Evolutionary conservation across 345 rosid genomes (phyloP).

Genomic region (Salix suchowensis): DNA sequence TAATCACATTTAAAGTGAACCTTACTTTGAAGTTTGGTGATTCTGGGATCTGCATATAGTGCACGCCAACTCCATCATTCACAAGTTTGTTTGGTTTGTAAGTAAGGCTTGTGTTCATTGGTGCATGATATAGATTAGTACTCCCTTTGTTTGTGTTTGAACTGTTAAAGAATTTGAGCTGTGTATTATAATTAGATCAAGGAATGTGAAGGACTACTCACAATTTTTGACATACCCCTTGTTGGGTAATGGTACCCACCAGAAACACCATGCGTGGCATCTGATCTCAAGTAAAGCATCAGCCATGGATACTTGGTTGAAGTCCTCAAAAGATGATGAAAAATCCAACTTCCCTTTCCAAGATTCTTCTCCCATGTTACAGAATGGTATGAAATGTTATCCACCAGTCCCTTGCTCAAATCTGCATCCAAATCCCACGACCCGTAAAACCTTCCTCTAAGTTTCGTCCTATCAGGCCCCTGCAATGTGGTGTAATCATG

Average conservation of each 20-base stretch:
- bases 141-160: too few relatives aligned
- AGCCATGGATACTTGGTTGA: constrained; percentile 29
- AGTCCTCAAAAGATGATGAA: constrained; percentile 23
- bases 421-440: constrained; percentile 56
- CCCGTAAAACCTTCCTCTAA: constrained; percentile 76
- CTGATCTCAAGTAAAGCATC: constrained; percentile 34
- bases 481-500: constrained; percentile 52
- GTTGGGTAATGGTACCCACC: constrained; percentile 29
- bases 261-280: constrained; percentile 19
- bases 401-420: background rate
- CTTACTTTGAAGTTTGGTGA: constrained; percentile 30
- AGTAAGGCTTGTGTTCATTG: background rate
- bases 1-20: constrained; percentile 20
- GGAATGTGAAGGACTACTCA: constrained; percentile 2
- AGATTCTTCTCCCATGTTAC: constrained; percentile 20
- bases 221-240: constrained; percentile 28
- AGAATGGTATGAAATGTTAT: constrained; percentile 17
- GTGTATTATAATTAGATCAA: background rate
- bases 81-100: constrained; percentile 3
- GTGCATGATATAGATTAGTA: background rate
- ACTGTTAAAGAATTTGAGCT: background rate
- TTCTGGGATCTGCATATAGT: constrained; percentile 19
- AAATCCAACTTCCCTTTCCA: constrained; percentile 23
- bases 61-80: background rate
- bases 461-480: constrained; percentile 28